These are phyloP conservation scores for Pulveroboletus sp. DNA, from an alignment of 768 basidiomycete genomes.

Conservation along the genomic window DNA sequence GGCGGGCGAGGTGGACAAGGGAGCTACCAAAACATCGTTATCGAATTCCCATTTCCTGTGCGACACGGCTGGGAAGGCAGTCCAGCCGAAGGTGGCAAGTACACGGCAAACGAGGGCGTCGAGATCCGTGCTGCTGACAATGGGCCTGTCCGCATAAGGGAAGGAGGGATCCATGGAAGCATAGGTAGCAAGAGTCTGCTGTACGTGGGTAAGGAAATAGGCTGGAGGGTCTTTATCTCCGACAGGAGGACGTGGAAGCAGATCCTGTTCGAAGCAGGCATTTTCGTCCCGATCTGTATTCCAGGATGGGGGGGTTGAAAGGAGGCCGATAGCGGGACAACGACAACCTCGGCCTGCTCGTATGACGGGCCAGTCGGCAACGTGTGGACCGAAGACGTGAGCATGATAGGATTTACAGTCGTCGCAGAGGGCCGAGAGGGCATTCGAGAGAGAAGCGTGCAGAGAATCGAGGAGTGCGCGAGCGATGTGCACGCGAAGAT, in stretches of 20 bases:
- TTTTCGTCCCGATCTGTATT: conserved; percentile 4
- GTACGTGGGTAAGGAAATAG: conserved; percentile 33
- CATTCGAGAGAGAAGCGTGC: conserved; percentile 32
- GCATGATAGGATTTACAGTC: conserved; percentile 49
- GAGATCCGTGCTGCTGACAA: conserved; percentile 29
- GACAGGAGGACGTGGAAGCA: conserved; percentile 30
- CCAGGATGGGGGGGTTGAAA: conserved; percentile 5
- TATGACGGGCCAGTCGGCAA: conserved; percentile 53
- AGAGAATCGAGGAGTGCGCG: conserved; percentile 40
- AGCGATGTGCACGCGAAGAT: conserved; percentile 42
- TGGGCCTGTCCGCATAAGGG: conserved; percentile 23
- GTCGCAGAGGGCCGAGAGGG: conserved; percentile 36
- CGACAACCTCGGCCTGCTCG: conserved; percentile 41
- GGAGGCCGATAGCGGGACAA: conserved; percentile 33
- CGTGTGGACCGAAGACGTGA: conserved; percentile 48
- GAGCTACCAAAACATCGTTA: conserved; percentile 22
- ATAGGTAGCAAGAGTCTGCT: conserved; percentile 44
- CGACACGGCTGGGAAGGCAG: conserved; percentile 8
- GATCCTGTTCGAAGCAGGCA: conserved; percentile 14
- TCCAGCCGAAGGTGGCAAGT: conserved; percentile 43
- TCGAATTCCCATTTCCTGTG: conserved; percentile 27
- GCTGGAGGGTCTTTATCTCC: conserved; percentile 29
- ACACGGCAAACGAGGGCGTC: conserved; percentile 41
- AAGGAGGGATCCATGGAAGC: conserved; percentile 37
- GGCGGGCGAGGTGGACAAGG: conserved; percentile 8